Evolutionary conservation across 257 asterid species (phyloP), one percentile per base, ranked within the genome.

Genomic region (Orobanche coerulescens): DNA sequence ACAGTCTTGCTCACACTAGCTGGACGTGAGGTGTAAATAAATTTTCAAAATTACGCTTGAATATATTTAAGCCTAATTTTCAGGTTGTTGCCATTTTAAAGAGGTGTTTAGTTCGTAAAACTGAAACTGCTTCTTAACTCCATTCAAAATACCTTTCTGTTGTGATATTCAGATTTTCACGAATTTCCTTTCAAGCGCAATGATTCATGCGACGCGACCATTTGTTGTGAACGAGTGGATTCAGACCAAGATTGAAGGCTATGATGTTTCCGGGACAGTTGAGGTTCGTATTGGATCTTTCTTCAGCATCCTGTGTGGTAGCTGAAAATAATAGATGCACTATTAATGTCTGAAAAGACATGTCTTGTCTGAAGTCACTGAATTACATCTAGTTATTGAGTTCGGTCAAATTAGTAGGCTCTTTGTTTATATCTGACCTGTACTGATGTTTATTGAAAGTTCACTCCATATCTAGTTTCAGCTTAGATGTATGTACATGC

Each of bases 1-100:
- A 93, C 99, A 6, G 97, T 93, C 51, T 73, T 93, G 81, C 88
- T 93, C 65, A 93, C 99, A n/a, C 96, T 93, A 70, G 99, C 97
- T 68, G 97, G 99, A 43, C 97, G 99, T 23, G 97, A 93, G 97
- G 99, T 89, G 58, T 51, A 39, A 67, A 57, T 42, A 30, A 20
- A 43, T 5, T 67, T 65, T 30, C 19, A n/a, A 23, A 16, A 33
- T 74, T 15, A 52, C 28, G 9, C 44, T 66, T 67, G 64, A 58
- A 37, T 61, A 24, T 5, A 42, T 1, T 58, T 11, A 16, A 48
- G 43, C 49, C 55, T 42, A 31, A 23, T 57, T 60, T 40, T 60
- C 48, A 42, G 16, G 13, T 47, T 56, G 37, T 40, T 25, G 5
- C 26, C 42, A 0, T 16, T 30, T 58, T 36, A 18, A 46, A 57